Base-by-base conservation (phyloP, 768 basidiomycete species). In the Mycena capillaripes region DNA sequence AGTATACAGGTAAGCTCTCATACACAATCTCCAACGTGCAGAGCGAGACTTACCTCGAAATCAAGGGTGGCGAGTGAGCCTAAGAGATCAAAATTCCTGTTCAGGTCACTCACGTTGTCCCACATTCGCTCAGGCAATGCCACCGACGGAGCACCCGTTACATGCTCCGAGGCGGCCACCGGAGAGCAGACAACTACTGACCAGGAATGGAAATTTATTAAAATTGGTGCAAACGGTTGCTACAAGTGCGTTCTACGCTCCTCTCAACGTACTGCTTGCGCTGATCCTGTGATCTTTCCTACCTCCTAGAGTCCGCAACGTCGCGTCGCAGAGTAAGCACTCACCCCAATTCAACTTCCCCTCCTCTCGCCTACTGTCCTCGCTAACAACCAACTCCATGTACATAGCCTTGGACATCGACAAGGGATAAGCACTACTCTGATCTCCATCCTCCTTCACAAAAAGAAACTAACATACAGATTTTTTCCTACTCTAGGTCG, bases 391-490 rank as follows among this genome's bases (percentile, higher is more conserved):
- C 42, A 44, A n/a, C n/a, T n/a, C n/a, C n/a, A n/a, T n/a, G n/a
- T n/a, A 52, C 36, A 67, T 48, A 69, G 67, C 7, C 67, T 34
- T 69, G 57, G 67, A 69, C 67, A 53, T 69, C 59, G 67, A 69
- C 50, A 23, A 2, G 4, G 67, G 67, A 59, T 60, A 53, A 50
- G 36, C 52, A 32, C 27, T 42, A 30, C 27, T n/a, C 27, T 59
- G 36, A 59, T 60, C 21, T 55, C 38, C 27, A 25, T 53, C 36
- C 34, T n/a, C 58, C 44, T 55, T 40, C 46, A 27, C 65, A n/a
- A 46, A 56, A 30, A 42, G 30, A 56, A 46, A 66, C 38, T 52
- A 32, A 66, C 65, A 36, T 36, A 66, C 25, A 23, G 53, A 66
- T n/a, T 56, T 42, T 66, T 32, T 48, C 55, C 32, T 58, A 48